Base-by-base conservation (phyloP, 331 rosid genomes). In the Rhamnella rubrinervis region DNA sequence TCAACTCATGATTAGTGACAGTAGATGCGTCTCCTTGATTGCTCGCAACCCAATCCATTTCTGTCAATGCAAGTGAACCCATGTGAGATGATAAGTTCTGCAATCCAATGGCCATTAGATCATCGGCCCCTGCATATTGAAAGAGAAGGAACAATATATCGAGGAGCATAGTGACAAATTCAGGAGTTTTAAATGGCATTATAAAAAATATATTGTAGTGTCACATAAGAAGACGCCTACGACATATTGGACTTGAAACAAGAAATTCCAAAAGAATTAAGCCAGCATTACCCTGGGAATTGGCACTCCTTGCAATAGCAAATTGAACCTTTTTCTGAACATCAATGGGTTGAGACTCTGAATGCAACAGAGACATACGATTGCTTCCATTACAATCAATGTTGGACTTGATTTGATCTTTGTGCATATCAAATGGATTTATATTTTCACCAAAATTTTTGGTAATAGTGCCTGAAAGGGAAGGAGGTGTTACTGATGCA, bases 41-140 rank as follows among this genome's bases (percentile, higher is more conserved):
- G 79, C 85, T 75, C 8, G 82, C 69, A 10, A 75, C 71, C 88
- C 92, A 88, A 21, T 88, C 93, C 87, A 86, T 91, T 84, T 90
- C 98, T 90, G 98, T 80, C 82, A 93, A 90, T 78, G 90, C 92
- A 90, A 90, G 98, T 78, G 93, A 93, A 90, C 81, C 71, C 96
- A 88, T 77, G 73, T 93, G 84, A 93, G 96, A 86, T 61, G 89
- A 85, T 80, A 93, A 86, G 81, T 83, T 87, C 80, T 84, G 92
- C 92, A 84, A 87, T 53, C 83, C 89, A 82, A 77, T 86, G 89
- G 90, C 90, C 89, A 79, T 86, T 79, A 64, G 77, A 88, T 81
- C 86, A 88, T 77, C 67, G 85, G 78, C 90, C 92, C 87, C 92
- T 86, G 90, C 95, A 92, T 71, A 61, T 85, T 78, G 70, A 83